Percentiles rank a stretch among this genome's conserved stretches.
Evolutionary conservation across 1,139 yeast species (phyloP).

Genomic region (Taphrina pruni): DNA sequence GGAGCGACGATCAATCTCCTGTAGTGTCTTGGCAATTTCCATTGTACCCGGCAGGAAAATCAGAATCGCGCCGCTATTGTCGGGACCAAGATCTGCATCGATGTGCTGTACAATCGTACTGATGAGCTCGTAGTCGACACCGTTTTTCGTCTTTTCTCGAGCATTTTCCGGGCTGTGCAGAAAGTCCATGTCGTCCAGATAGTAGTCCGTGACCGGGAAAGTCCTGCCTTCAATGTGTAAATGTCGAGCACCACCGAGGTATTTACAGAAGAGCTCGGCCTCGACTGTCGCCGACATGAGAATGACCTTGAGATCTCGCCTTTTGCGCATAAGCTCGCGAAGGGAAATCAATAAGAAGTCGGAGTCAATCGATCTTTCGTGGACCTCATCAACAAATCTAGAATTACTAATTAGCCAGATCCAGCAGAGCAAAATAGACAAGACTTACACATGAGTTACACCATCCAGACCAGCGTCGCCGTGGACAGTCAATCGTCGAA

Average conservation of each 20-base stretch:
- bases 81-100: slow-evolving; percentile 56
- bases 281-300: slow-evolving; percentile 96
- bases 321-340: slow-evolving; percentile 49
- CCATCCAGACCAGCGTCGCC: slow-evolving; percentile 56
- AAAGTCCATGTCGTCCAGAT: slow-evolving; percentile 63
- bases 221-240: slow-evolving; percentile 89
- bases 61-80: slow-evolving; percentile 70
- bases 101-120: slow-evolving; percentile 62
- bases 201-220: slow-evolving; percentile 81
- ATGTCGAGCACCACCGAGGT: slow-evolving; percentile 54
- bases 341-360: slow-evolving; percentile 81
- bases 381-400: slow-evolving; percentile 88
- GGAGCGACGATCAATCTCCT: slow-evolving; percentile 49
- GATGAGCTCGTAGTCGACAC: slow-evolving; percentile 73
- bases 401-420: slow-evolving; percentile 52
- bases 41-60: slow-evolving; percentile 89
- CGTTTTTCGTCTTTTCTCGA: slow-evolving; percentile 51
- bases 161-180: slow-evolving; percentile 42
- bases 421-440: background rate
- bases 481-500: slow-evolving; percentile 73
- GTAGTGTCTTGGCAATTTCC: slow-evolving; percentile 73
- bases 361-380: slow-evolving; percentile 89
- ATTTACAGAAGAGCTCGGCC: slow-evolving; percentile 67
- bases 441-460: slow-evolving; percentile 59
- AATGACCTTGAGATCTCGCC: slow-evolving; percentile 61